Evolutionary conservation across 73 alveolate genomes (phyloP), one percentile per base, ranked within the genome.

Genomic region (Durusdinium trenchii): DNA sequence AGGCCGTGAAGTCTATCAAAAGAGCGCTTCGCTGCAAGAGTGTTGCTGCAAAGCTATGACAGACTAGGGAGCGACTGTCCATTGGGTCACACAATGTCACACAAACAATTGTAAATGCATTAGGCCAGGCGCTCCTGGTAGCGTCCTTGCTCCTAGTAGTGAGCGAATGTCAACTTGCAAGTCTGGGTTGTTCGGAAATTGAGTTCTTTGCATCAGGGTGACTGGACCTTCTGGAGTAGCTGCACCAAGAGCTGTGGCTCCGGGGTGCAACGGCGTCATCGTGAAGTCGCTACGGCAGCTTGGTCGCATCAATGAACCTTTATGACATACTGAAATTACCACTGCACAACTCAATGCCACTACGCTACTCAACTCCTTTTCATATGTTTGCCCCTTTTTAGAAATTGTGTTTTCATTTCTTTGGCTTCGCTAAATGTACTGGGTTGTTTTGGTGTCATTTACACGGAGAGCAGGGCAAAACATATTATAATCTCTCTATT

Each of bases 261-360:
- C 26, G 98, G 98, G 36, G 98, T 91, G 30, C 98, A 91, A 12
- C 98, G 98, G 47, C 98, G 98, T 46, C 98, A 91, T 36, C 98
- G 98, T 35, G 89, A 61, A n/a, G 98, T 91, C n/a, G 50, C 35
- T 54, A 91, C 98, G 3, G 98, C 89, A 47, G 10, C 91, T 81
- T 81, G 91, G 10, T 12, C 23, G n/a, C n/a, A n/a, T n/a, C n/a
- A n/a, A n/a, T n/a, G n/a, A n/a, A n/a, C n/a, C n/a, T n/a, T n/a
- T n/a, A n/a, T n/a, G n/a, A n/a, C 73, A 23, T 60, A 60, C 3
- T 60, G 18, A 23, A 60, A 60, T 23, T 23, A 60, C 73, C 73
- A 23, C 73, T 23, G 36, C 32, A 48, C 45, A n/a, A 30, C 35
- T 0, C 64, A 45, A 23, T 9, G 46, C 46, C 16, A 30, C 20